These are phyloP conservation scores for Cymbopogon citratus DNA, from an alignment of 176 grass and related monocot species.

Conservation along the genomic window DNA sequence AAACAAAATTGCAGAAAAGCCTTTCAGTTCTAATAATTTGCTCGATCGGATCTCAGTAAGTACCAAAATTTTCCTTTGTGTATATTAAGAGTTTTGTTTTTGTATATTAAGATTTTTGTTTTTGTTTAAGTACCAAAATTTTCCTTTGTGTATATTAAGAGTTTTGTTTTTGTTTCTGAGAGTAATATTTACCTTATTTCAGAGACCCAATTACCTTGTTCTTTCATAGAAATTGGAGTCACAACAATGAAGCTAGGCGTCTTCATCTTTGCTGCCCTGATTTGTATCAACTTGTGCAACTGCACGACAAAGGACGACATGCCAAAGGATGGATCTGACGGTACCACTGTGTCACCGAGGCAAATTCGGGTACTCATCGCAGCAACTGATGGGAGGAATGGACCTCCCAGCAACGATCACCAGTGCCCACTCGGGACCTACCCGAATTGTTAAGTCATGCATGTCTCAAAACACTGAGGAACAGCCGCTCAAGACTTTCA, in stretches of 20 bases:
- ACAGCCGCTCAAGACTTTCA: neutral
- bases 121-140: neutral
- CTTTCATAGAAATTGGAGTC: neutral
- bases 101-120: neutral
- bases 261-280: neutral
- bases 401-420: conserved; percentile 38
- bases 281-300: neutral
- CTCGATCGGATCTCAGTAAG: neutral
- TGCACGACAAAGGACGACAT: conserved; percentile 17
- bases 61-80: neutral
- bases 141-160: neutral
- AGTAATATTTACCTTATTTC: neutral
- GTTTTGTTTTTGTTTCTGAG: no score
- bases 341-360: neutral
- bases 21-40: neutral
- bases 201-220: neutral
- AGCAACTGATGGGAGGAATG: conserved; percentile 21
- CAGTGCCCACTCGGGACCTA: conserved; percentile 34
- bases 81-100: neutral
- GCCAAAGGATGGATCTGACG: neutral
- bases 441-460: conserved; percentile 27
- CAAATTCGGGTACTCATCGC: conserved; percentile 10
- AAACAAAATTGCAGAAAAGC: neutral
- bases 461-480: conserved; percentile 3
- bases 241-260: conserved; percentile 3